Evolutionary conservation across 495 filamentous ascomycete species (phyloP), one percentile per base, ranked within the genome.

Genomic region (Bacidia gigantensis): DNA sequence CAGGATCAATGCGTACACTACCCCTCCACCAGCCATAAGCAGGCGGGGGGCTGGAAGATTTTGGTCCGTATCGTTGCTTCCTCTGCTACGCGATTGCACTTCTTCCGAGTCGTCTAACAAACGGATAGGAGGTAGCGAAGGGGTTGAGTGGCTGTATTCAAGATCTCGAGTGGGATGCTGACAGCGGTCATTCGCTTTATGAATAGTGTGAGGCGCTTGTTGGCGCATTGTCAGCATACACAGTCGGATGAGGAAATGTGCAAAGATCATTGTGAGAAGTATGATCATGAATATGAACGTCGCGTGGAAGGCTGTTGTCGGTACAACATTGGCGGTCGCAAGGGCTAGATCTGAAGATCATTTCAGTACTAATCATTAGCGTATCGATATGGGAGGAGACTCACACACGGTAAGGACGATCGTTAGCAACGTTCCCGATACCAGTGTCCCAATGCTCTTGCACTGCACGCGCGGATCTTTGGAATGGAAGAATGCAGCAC

Each of bases 21-120:
- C 79, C 76, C 53, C 85, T 70, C 87, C 87, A 95, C 10, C 85
- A 62, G 1, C 87, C 88, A 65, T 95, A 95, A n/a, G 87, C 86
- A 14, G 88, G 88, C 26, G 88, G 88, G 85, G 81, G 11, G 56
- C 54, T 38, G 72, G 61, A 1, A 56, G 26, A 2, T 41, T 47
- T 24, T 56, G 20, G 21, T 56, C 47, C 14, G 21, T 17, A 11
- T 2, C 41, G 9, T 20, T 17, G n/a, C 46, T 11, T 10, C 26
- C 26, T 1, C 14, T 35, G 25, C 46, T 29, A 14, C 61, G 62
- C 9, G 42, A 24, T 26, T 51, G 20, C n/a, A 70, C 69, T 22
- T 69, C 68, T 46, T 84, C 81, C 58, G 82, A 66, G 7, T 75
- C 74, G 25, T 83, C 64, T 11, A 76, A 69, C 3, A 84, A 77